Conservation (phyloP, 2,329 filamentous ascomycete genomes). For the Tothia fuscella region DNA sequence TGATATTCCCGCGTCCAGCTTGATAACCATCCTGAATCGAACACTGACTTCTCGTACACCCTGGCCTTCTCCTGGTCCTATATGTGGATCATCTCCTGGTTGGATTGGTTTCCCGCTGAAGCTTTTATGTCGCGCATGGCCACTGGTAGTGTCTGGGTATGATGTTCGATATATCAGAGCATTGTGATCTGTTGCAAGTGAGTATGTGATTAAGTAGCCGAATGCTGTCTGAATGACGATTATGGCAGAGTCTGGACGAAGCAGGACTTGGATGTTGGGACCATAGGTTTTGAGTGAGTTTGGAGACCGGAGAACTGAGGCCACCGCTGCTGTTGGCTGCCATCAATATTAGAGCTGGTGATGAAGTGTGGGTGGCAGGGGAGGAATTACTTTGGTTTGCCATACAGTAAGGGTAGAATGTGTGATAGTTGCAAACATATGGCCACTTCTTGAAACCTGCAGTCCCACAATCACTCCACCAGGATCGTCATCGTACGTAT, state of each 20-base stretch:
- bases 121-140: conserved; percentile 39
- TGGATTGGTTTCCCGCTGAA: conserved; percentile 19
- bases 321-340: conserved; percentile 79
- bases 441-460: conserved; percentile 64
- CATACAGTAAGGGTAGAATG: conserved; percentile 78
- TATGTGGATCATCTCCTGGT: conserved; percentile 20
- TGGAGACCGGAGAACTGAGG: conserved; percentile 69
- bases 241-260: conserved; percentile 85
- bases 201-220: conserved; percentile 90
- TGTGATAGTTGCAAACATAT: conserved; percentile 81
- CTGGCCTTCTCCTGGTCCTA: conserved; percentile 66
- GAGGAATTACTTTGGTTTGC: conserved; percentile 72
- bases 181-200: conserved; percentile 70
- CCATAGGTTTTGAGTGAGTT: conserved; percentile 75
- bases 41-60: conserved; percentile 80
- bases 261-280: conserved; percentile 67
- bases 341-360: conserved; percentile 14
- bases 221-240: conserved; percentile 77
- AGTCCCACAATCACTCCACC: conserved; percentile 62
- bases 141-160: conserved; percentile 45
- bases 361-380: too few relatives aligned
- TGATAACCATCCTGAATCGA: conserved; percentile 94
- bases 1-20: conserved; percentile 89
- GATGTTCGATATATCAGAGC: conserved; percentile 76
- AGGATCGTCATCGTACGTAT: conserved; percentile 20